Evolutionary conservation across 2,329 filamentous ascomycete species (phyloP).

Genomic region (Apiospora phragmitis): DNA sequence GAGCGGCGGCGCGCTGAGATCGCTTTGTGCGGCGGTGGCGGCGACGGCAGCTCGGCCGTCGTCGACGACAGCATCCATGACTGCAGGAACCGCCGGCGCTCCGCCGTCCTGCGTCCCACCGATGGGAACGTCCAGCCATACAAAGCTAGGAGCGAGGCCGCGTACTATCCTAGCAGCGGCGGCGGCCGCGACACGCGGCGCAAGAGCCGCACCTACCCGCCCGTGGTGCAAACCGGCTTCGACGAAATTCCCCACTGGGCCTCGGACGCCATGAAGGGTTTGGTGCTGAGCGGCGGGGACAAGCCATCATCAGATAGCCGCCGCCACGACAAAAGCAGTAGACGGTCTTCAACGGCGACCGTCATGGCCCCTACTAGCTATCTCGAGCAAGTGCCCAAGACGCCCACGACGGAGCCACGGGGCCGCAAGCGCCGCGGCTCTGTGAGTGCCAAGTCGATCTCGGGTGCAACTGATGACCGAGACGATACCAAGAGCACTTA

Average conservation of each 20-base stretch:
- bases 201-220: neutral
- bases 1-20: neutral
- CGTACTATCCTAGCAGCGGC: neutral
- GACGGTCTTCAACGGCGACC: neutral
- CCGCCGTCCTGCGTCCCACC: neutral
- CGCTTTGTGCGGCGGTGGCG: neutral
- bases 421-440: neutral
- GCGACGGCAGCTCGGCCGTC: neutral
- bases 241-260: neutral
- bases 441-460: neutral
- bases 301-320: neutral
- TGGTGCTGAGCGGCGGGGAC: neutral
- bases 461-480: neutral
- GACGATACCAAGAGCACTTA: neutral
- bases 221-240: neutral
- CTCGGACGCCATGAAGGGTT: neutral
- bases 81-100: neutral
- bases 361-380: too few relatives aligned
- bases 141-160: conserved; percentile 9
- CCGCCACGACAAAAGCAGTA: neutral
- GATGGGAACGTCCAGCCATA: neutral
- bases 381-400: neutral
- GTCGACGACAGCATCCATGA: neutral
- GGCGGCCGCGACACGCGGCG: conserved; percentile 9
- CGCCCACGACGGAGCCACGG: neutral